phyloP scores from a whole-genome alignment of 495 filamentous ascomycete genomes.

The Aspergillus avenaceus region DNA sequence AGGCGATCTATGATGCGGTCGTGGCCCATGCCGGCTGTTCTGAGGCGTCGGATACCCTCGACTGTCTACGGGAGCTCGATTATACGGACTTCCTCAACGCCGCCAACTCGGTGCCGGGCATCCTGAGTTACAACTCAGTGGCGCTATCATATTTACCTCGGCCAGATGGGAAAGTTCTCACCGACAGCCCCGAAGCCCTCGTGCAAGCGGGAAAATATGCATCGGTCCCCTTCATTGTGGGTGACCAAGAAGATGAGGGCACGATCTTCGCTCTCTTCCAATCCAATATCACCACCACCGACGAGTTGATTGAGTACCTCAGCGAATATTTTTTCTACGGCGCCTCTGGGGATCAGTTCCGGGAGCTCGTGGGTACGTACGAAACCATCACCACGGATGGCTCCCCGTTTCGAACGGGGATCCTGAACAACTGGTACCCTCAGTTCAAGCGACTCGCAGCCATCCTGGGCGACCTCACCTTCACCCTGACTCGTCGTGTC shows the following conservation, averaged over 20 bases:
- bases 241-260: conserved; percentile 60
- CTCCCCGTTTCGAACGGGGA: conserved; percentile 62
- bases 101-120: conserved; percentile 60
- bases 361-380: conserved; percentile 54
- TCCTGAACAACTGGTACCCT: conserved; percentile 62
- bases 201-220: conserved; percentile 50
- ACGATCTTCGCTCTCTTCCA: conserved; percentile 62
- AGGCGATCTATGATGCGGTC: conserved; percentile 60
- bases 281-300: conserved; percentile 55
- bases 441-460: conserved; percentile 73
- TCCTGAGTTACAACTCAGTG: conserved; percentile 59
- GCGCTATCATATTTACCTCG: conserved; percentile 63
- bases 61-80: conserved; percentile 56
- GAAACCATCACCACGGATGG: conserved; percentile 45
- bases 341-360: conserved; percentile 40
- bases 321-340: conserved; percentile 49
- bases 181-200: conserved; percentile 52
- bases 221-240: conserved; percentile 53
- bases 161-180: conserved; percentile 56
- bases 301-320: conserved; percentile 57
- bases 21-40: conserved; percentile 57
- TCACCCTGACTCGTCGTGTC: conserved; percentile 58
- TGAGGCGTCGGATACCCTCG: conserved; percentile 50
- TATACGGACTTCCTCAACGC: conserved; percentile 61
- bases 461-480: conserved; percentile 67